phyloP scores from a whole-genome alignment of 23 red algal genomes.

The Gracilaria caudata region DNA sequence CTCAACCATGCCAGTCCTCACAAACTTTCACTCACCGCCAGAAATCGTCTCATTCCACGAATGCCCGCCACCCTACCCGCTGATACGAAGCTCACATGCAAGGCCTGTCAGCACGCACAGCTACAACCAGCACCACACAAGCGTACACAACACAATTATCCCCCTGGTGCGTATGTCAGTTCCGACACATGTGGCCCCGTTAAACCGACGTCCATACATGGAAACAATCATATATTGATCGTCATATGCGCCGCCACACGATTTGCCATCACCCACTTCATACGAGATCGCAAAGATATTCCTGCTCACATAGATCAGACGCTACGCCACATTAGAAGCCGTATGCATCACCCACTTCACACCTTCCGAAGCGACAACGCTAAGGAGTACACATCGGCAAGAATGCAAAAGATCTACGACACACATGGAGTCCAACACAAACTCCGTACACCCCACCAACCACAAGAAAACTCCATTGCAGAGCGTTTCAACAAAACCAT shows the following conservation, averaged over 20 bases:
- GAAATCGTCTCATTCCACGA: neutral
- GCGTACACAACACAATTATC: neutral
- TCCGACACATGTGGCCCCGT: neutral
- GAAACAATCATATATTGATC: neutral
- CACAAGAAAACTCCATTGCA: conserved; percentile 28
- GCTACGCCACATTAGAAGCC: neutral
- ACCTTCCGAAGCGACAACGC: conserved; percentile 15
- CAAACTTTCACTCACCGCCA: too few relatives aligned
- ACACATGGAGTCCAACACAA: neutral
- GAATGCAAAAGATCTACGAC: neutral
- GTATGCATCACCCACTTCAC: neutral
- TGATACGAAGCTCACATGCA: neutral
- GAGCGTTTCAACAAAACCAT: conserved; percentile 44
- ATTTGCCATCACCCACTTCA: neutral
- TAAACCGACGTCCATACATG: neutral
- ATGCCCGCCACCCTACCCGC: neutral
- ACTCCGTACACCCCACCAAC: neutral
- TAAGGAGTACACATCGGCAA: neutral
- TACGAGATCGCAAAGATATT: neutral
- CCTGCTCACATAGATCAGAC: neutral
- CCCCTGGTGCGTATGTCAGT: neutral
- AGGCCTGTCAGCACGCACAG: neutral
- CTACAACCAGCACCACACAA: neutral
- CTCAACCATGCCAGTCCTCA: neutral
- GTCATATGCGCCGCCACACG: neutral